Evolutionary conservation across 805 yeast genomes (phyloP).

Genomic region (Candida verbasci): DNA sequence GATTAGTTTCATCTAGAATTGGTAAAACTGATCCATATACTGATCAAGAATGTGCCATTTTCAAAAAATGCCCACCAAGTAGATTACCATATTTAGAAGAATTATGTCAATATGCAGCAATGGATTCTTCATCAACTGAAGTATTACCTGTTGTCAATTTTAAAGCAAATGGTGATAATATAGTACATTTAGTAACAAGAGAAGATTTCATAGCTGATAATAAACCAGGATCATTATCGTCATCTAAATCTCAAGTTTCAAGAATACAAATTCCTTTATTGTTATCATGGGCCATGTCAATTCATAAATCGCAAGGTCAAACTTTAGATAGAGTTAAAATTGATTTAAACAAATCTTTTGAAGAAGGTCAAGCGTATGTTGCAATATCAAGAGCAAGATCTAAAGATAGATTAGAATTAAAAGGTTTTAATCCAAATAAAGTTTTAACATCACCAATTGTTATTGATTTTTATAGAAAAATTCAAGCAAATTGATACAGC

Average conservation of each 20-base stretch:
- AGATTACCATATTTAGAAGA: slow-evolving; percentile 19
- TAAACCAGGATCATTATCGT: neutral
- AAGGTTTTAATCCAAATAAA: slow-evolving; percentile 56
- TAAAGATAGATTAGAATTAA: slow-evolving; percentile 59
- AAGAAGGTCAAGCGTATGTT: slow-evolving; percentile 81
- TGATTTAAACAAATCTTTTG: slow-evolving; percentile 63
- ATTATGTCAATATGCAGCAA: slow-evolving; percentile 19
- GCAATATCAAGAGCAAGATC: slow-evolving; percentile 77
- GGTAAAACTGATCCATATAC: slow-evolving; percentile 18
- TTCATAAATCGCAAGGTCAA: slow-evolving; percentile 85
- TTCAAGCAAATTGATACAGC: slow-evolving; percentile 4
- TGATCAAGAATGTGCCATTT: slow-evolving; percentile 12
- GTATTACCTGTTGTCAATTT: slow-evolving; percentile 46
- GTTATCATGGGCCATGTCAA: slow-evolving; percentile 79
- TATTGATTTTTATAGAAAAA: slow-evolving; percentile 24
- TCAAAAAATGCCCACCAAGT: slow-evolving; percentile 20
- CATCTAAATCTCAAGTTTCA: slow-evolving; percentile 18
- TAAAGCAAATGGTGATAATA: slow-evolving; percentile 27
- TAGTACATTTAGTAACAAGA: slow-evolving; percentile 28
- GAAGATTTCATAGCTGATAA: slow-evolving; percentile 27
- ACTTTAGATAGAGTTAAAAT: slow-evolving; percentile 68
- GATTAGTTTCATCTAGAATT: slow-evolving; percentile 18
- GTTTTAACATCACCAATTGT: slow-evolving; percentile 40
- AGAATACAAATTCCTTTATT: slow-evolving; percentile 66
- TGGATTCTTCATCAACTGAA: slow-evolving; percentile 13